phyloP scores from a whole-genome alignment of 1,284 basidiomycete genomes.

The Cerrena zonata region DNA sequence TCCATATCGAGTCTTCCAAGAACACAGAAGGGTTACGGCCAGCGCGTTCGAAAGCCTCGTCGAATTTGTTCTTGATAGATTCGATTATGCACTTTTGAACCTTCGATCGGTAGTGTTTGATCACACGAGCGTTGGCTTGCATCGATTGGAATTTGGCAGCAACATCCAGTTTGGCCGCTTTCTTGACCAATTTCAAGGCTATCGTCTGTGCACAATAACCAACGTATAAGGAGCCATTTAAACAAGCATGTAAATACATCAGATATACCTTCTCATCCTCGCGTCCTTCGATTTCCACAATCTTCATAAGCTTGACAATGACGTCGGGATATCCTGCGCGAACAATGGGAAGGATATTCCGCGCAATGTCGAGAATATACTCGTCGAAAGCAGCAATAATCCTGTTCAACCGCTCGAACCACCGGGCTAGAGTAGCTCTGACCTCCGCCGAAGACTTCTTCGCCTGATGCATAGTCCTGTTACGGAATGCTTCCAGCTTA shows the following conservation, averaged over 20 bases:
- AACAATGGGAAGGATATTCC: slow-evolving; percentile 75
- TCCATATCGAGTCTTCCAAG: slow-evolving; percentile 79
- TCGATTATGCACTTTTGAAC: slow-evolving; percentile 77
- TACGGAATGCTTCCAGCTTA: slow-evolving; percentile 88
- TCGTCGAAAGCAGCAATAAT: slow-evolving; percentile 82
- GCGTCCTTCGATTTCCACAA: slow-evolving; percentile 86
- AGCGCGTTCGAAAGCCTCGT: slow-evolving; percentile 60
- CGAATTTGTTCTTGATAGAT: slow-evolving; percentile 73
- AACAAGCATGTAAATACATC: not conserved
- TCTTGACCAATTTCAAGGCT: slow-evolving; percentile 89
- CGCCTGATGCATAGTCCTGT: slow-evolving; percentile 87
- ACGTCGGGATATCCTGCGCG: slow-evolving; percentile 78
- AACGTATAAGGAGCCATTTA: slow-evolving; percentile 3
- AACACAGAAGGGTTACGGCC: slow-evolving; percentile 67
- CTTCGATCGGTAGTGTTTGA: slow-evolving; percentile 95
- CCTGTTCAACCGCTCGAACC: slow-evolving; percentile 85
- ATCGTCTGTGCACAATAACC: slow-evolving; percentile 55
- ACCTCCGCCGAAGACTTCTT: slow-evolving; percentile 75
- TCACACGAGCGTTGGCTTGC: slow-evolving; percentile 86
- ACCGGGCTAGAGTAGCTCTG: slow-evolving; percentile 63
- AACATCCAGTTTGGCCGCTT: slow-evolving; percentile 82
- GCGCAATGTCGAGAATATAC: slow-evolving; percentile 77
- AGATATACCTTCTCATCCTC: slow-evolving; percentile 85
- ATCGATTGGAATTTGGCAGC: slow-evolving; percentile 87
- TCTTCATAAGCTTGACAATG: slow-evolving; percentile 87